Evolutionary conservation across 257 asterid genomes (phyloP).

Genomic region (Orobanche coerulescens): DNA sequence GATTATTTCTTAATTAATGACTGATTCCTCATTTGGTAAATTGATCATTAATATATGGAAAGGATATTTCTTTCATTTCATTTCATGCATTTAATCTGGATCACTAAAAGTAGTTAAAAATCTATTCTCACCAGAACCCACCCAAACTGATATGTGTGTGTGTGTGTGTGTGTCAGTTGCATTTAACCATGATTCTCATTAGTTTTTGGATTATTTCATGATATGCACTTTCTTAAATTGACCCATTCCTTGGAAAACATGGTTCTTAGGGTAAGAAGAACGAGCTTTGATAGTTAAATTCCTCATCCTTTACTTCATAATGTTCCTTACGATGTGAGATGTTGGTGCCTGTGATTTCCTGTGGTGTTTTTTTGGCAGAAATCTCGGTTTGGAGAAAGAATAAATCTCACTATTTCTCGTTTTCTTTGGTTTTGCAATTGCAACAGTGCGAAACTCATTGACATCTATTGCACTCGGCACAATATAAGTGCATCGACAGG

Average conservation of each 20-base stretch:
- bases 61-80: too few species aligned
- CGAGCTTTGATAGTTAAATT: neutral
- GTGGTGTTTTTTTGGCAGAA: conserved; percentile 14
- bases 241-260: neutral
- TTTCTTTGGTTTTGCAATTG: conserved; percentile 23
- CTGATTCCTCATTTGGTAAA: too few species aligned
- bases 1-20: too few species aligned
- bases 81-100: too few species aligned
- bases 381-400: conserved; percentile 8
- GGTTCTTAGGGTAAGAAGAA: neutral
- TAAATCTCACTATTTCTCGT: conserved; percentile 25
- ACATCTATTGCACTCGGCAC: conserved; percentile 95
- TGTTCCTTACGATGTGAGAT: neutral
- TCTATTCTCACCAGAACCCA: too few species aligned
- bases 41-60: too few species aligned
- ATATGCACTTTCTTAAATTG: neutral
- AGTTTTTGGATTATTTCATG: neutral
- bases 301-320: neutral
- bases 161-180: too few species aligned
- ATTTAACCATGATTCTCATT: neutral
- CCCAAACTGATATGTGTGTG: too few species aligned
- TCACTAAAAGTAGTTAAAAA: too few species aligned
- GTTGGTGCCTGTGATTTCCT: conserved; percentile 5
- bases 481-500: conserved; percentile 96
- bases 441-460: conserved; percentile 85